Percentiles rank a stretch among this genome's conserved stretches.
Evolutionary conservation across 192 early-diverging fungal genomes (phyloP).

Genomic region (Obelidium mucronatum): DNA sequence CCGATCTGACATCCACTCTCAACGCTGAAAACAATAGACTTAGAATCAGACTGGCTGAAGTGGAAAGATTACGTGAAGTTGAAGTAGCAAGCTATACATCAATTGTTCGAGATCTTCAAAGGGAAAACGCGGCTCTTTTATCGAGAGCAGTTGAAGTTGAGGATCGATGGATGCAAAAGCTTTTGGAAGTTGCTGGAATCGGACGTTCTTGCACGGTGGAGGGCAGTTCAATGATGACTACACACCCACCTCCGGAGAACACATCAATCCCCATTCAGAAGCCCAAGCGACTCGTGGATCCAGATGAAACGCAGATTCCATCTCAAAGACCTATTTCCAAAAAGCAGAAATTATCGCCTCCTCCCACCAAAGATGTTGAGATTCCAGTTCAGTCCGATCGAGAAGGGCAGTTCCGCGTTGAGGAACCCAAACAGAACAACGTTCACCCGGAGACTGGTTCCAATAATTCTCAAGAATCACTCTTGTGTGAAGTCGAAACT

Average conservation of each 20-base stretch:
- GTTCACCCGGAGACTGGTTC: too few species aligned
- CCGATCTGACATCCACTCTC: neutral
- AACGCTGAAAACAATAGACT: neutral
- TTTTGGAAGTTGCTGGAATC: neutral
- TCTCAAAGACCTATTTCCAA: neutral
- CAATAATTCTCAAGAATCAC: neutral
- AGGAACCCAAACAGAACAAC: too few species aligned
- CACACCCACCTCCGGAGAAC: neutral
- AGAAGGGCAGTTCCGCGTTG: neutral
- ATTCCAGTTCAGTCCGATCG: neutral
- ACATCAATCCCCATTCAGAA: neutral
- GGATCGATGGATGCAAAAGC: constrained; percentile 1
- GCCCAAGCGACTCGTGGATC: neutral
- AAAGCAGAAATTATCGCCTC: neutral
- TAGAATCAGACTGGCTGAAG: neutral
- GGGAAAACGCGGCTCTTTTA: neutral
- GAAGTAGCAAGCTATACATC: neutral
- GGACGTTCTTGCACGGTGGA: too few species aligned
- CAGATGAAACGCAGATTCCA: constrained; percentile 11
- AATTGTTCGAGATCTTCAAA: neutral
- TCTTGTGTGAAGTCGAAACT: neutral
- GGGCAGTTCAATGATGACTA: neutral
- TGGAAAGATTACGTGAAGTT: constrained; percentile 5
- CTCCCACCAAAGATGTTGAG: neutral
- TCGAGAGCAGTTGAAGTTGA: neutral